phyloP scores from a whole-genome alignment of 2,329 filamentous ascomycete genomes.

The Fusarium pseudoanthophilum region DNA sequence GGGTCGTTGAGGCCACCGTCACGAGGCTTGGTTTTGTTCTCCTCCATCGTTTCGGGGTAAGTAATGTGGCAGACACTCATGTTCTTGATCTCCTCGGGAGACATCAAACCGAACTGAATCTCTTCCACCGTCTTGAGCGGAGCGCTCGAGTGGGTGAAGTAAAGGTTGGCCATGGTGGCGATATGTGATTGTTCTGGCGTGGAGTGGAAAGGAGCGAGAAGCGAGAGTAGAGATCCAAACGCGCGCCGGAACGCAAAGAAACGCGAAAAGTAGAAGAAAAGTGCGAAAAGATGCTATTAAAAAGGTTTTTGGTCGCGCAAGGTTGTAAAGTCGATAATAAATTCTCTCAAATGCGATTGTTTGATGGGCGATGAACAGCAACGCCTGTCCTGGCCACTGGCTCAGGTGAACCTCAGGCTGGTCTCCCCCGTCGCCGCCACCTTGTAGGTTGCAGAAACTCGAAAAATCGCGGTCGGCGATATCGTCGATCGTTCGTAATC shows the following conservation, averaged over 20 bases:
- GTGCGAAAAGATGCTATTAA: constrained; percentile 35
- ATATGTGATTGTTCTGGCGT: constrained; percentile 47
- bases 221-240: constrained; percentile 39
- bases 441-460: constrained; percentile 52
- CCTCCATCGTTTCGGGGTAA: constrained; percentile 99
- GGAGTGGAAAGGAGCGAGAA: constrained; percentile 43
- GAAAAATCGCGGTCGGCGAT: constrained; percentile 51
- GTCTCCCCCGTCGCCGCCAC: constrained; percentile 59
- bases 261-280: constrained; percentile 44
- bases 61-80: constrained; percentile 97
- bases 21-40: constrained; percentile 89
- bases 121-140: constrained; percentile 98
- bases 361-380: constrained; percentile 56
- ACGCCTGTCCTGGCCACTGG: constrained; percentile 58
- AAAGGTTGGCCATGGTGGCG: constrained; percentile 87
- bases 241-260: constrained; percentile 39
- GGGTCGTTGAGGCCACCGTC: constrained; percentile 95
- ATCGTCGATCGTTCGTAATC: constrained; percentile 47
- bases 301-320: constrained; percentile 39
- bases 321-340: constrained; percentile 49
- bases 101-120: constrained; percentile 98
- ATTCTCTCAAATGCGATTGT: constrained; percentile 46
- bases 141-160: constrained; percentile 91
- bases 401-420: constrained; percentile 60
- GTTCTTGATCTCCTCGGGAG: constrained; percentile 98